Conservation (phyloP, 2,329 filamentous ascomycete species). For the Pochonia chlamydosporia region DNA sequence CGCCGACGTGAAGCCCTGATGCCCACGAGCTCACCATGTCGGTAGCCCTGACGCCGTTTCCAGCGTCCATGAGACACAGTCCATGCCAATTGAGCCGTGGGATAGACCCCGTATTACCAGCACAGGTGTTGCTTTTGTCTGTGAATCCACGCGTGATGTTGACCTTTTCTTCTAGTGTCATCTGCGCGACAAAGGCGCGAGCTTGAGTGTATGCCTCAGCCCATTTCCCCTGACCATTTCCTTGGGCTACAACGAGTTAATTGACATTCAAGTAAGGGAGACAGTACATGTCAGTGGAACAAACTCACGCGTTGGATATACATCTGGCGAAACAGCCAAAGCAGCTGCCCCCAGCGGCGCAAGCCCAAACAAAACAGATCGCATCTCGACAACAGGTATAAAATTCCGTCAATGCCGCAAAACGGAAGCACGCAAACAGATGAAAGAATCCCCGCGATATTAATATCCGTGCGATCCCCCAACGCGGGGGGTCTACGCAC, state of each 20-base stretch:
- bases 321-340: conserved; percentile 14
- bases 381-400: neutral
- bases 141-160: conserved; percentile 48
- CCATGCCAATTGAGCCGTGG: conserved; percentile 40
- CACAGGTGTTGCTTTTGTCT: conserved; percentile 40
- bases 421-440: no score
- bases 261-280: no score
- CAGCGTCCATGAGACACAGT: conserved; percentile 44
- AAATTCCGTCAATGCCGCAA: no score
- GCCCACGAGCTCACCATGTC: conserved; percentile 44
- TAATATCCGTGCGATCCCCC: no score
- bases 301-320: conserved; percentile 19
- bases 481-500: neutral
- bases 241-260: conserved; percentile 19
- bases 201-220: conserved; percentile 53
- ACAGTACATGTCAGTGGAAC: no score
- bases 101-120: conserved; percentile 40
- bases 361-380: neutral
- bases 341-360: conserved; percentile 5
- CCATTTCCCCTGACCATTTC: conserved; percentile 39
- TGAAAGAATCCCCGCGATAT: no score
- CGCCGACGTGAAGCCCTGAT: conserved; percentile 41
- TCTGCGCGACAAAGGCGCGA: conserved; percentile 47
- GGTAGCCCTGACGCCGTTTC: conserved; percentile 41
- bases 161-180: conserved; percentile 62